These are phyloP conservation scores for Cryptococcus wingfieldii DNA, from an alignment of 1,284 basidiomycete species.

Conservation along the genomic window DNA sequence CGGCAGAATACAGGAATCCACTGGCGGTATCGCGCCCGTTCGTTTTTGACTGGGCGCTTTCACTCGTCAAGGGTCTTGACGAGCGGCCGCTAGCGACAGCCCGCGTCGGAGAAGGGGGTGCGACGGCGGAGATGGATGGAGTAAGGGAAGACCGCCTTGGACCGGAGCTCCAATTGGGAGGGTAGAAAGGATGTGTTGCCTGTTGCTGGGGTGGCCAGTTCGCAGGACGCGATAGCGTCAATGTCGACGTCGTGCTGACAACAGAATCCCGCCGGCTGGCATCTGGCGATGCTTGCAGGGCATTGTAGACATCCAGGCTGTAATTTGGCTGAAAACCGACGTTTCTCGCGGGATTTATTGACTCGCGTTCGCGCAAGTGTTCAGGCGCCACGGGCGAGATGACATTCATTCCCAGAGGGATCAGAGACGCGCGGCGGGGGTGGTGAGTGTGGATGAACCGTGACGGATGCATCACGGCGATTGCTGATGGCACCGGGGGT, in stretches of 20 bases:
- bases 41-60: constrained; percentile 4
- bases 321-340: constrained; percentile 26
- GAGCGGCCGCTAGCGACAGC: constrained; percentile 25
- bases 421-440: constrained; percentile 45
- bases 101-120: constrained; percentile 36
- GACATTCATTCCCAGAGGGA: constrained; percentile 45
- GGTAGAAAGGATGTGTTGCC: constrained; percentile 10
- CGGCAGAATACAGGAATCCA: not conserved
- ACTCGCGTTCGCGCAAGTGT: constrained; percentile 1
- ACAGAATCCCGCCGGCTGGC: constrained; percentile 21
- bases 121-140: constrained; percentile 30
- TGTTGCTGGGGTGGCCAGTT: constrained; percentile 3
- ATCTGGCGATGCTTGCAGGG: not conserved
- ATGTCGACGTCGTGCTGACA: constrained; percentile 34
- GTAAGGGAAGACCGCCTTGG: constrained; percentile 36
- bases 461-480: constrained; percentile 43
- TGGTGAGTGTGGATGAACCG: constrained; percentile 49
- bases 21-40: constrained; percentile 1
- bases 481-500: constrained; percentile 40
- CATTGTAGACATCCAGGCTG: not conserved
- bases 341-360: constrained; percentile 20
- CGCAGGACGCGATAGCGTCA: constrained; percentile 32
- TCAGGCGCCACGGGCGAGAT: constrained; percentile 44
- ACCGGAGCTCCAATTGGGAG: constrained; percentile 14
- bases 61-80: constrained; percentile 24